Percentiles rank a stretch among this genome's conserved stretches.
These are phyloP conservation scores for Candida golubevii DNA, from an alignment of 805 yeast genomes.

Conservation along the genomic window DNA sequence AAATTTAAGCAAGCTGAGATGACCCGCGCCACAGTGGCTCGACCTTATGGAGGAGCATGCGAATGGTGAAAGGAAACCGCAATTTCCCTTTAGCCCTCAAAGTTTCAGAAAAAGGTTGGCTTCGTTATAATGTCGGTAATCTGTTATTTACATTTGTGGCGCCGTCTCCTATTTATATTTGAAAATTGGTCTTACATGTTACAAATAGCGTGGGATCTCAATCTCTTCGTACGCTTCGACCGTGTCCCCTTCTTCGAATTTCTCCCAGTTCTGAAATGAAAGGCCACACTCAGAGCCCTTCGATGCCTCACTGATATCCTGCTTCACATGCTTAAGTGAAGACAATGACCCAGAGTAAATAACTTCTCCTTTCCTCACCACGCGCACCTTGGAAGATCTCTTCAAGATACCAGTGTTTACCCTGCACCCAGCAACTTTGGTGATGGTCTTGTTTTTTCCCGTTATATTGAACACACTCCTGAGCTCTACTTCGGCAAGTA, in stretches of 20 bases:
- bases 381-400: constrained; percentile 54
- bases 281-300: constrained; percentile 93
- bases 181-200: constrained; percentile 1
- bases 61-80: no score
- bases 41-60: no score
- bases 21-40: no score
- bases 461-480: constrained; percentile 70
- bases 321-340: constrained; percentile 77
- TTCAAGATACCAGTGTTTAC: constrained; percentile 65
- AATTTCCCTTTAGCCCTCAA: no score
- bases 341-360: constrained; percentile 57
- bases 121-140: background rate
- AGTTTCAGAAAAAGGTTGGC: no score
- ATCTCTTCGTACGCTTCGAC: constrained; percentile 71
- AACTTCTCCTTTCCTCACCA: constrained; percentile 47
- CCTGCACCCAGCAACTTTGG: constrained; percentile 83
- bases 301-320: constrained; percentile 68
- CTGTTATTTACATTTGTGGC: constrained; percentile 1
- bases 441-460: constrained; percentile 46
- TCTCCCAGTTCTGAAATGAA: constrained; percentile 62
- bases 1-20: no score
- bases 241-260: constrained; percentile 69
- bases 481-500: constrained; percentile 61
- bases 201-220: constrained; percentile 35
- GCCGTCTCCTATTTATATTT: background rate